phyloP scores from a whole-genome alignment of 352 stramenopile genomes.

The Bremia lactucae region DNA sequence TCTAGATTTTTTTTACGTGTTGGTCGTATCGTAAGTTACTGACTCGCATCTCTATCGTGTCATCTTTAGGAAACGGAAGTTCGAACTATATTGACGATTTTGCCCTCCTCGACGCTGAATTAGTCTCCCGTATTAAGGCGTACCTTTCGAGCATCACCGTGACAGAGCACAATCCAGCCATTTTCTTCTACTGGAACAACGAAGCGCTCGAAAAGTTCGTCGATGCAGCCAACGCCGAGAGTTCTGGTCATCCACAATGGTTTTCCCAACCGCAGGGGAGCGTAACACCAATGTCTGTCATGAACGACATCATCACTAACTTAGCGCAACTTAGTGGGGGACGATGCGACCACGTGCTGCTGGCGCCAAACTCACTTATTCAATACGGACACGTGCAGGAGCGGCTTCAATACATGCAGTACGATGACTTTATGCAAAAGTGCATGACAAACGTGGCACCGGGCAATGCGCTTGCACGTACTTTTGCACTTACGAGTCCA shows the following conservation, averaged over 20 bases:
- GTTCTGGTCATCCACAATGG: slow-evolving; percentile 22
- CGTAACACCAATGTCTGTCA: slow-evolving; percentile 24
- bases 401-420: slow-evolving; percentile 35
- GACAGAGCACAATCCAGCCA: slow-evolving; percentile 30
- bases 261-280: slow-evolving; percentile 25
- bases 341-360: slow-evolving; percentile 23
- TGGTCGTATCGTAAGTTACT: slow-evolving; percentile 4
- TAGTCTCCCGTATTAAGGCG: slow-evolving; percentile 23
- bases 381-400: slow-evolving; percentile 35
- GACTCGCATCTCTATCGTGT: background rate
- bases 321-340: slow-evolving; percentile 29
- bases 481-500: slow-evolving; percentile 23
- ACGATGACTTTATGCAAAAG: slow-evolving; percentile 34
- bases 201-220: slow-evolving; percentile 29
- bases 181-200: slow-evolving; percentile 28
- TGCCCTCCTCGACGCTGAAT: slow-evolving; percentile 14
- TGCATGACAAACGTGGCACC: slow-evolving; percentile 26
- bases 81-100: slow-evolving; percentile 16
- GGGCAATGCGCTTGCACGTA: slow-evolving; percentile 24
- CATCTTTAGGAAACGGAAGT: slow-evolving; percentile 12
- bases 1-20: slow-evolving; percentile 5
- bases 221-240: slow-evolving; percentile 19
- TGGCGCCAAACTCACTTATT: slow-evolving; percentile 35
- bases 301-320: slow-evolving; percentile 27
- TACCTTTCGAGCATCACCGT: slow-evolving; percentile 25